Evolutionary conservation across 2,329 filamentous ascomycete genomes (phyloP).

Genomic region (Ceratocystis albifundus): DNA sequence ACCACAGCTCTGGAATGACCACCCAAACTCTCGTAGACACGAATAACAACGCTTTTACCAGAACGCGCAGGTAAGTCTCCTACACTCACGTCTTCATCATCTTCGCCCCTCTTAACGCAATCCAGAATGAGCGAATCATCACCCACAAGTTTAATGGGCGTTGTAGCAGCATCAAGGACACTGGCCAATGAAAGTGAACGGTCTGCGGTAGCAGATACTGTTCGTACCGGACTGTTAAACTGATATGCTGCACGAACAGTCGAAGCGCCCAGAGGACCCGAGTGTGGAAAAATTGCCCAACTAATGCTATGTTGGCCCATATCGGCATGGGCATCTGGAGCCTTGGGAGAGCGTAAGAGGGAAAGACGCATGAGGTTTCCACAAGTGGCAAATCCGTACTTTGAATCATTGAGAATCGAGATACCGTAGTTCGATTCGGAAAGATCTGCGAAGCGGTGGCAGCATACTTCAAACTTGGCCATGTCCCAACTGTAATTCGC

Average conservation of each 20-base stretch:
- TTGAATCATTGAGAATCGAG: constrained; percentile 86
- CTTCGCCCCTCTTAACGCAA: constrained; percentile 84
- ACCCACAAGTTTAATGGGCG: constrained; percentile 56
- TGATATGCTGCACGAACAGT: constrained; percentile 78
- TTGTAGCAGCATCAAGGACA: constrained; percentile 25
- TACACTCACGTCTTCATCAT: constrained; percentile 61
- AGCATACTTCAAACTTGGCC: constrained; percentile 96
- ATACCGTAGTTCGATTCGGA: constrained; percentile 83
- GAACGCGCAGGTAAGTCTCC: constrained; percentile 50
- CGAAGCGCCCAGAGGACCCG: constrained; percentile 54
- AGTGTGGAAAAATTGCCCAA: constrained; percentile 82
- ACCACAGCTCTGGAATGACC: constrained; percentile 65
- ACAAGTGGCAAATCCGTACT: constrained; percentile 86
- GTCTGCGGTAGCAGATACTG: constrained; percentile 27
- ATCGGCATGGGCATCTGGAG: constrained; percentile 84
- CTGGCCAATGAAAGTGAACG: constrained; percentile 16
- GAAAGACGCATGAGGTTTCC: constrained; percentile 85
- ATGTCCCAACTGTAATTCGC: constrained; percentile 60
- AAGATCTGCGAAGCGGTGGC: constrained; percentile 85
- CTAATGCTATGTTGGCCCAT: constrained; percentile 83
- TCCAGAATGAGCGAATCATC: constrained; percentile 65
- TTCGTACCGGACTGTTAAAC: constrained; percentile 69
- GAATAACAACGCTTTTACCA: constrained; percentile 68
- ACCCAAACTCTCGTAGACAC: constrained; percentile 81
- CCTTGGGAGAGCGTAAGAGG: constrained; percentile 76